Evolutionary conservation across 2,329 filamentous ascomycete species (phyloP), one percentile per base, ranked within the genome.

Genomic region (Botryosphaeria agaves): DNA sequence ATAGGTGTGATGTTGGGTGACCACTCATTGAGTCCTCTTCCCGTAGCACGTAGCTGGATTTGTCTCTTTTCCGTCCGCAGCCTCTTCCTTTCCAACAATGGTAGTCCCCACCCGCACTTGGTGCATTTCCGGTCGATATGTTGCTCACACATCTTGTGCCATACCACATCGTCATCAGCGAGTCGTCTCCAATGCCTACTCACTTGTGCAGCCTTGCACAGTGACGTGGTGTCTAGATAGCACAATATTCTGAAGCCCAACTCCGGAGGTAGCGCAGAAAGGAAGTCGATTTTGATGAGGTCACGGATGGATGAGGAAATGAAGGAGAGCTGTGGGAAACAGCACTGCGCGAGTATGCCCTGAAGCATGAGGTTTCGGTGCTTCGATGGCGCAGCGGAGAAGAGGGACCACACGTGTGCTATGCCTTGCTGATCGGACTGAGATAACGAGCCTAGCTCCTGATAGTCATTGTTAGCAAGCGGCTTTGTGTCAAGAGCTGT

Each of bases 71-170:
- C 84, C 38, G 82, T 84, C 40, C 81, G 72, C 38, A 98, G 57
- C 44, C 81, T 71, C 56, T 92, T 93, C 43, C 83, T 71, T 47
- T 98, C 89, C 30, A 98, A 59, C 33, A 92, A 58, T 11, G 89
- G 89, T 36, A 98, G 56, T 2, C 89, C 89, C 83, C 85, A 95
- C 15, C 89, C 87, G 48, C 89, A 98, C 49, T 89, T 92, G 35
- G 75, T 85, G 52, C 85, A 94, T 49, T 92, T 92, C 36, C 83
- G 66, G 49, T 91, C 82, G 42, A 94, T 91, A 52, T 93, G 85
- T 49, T 95, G 87, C 53, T 93, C 84, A 49, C 89, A 98, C 85
- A 95, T 94, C 39, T 77, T 79, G 48, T 94, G 81, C 89, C 89
- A 98, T 3, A 98, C 87, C 6, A 92, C 79, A 51, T 98, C 87